Evolutionary conservation across 441 rosid species (phyloP).

Genomic region (Croton setiger): DNA sequence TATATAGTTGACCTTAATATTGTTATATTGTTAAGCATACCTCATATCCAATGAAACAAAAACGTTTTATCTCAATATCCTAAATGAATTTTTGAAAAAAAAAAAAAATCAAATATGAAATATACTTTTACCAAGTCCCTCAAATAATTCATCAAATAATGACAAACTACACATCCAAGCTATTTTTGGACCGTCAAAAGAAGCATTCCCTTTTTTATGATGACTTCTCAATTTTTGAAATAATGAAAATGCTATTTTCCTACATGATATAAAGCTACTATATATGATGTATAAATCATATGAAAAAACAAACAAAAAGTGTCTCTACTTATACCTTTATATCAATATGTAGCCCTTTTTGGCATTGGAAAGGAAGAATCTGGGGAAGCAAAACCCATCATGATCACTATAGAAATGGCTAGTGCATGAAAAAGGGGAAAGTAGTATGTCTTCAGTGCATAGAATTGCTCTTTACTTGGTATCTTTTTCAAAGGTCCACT

Average conservation of each 20-base stretch:
- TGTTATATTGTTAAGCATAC: conserved; percentile 2
- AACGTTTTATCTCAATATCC: not conserved
- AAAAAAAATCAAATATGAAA: too few species aligned
- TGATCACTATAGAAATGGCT: not conserved
- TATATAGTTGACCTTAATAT: conserved; percentile 16
- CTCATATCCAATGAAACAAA: conserved; percentile 1
- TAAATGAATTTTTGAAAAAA: too few species aligned
- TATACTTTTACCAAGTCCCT: not conserved
- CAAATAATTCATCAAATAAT: not conserved
- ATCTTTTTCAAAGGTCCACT: conserved; percentile 7
- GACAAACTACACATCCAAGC: not conserved
- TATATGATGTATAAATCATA: not conserved
- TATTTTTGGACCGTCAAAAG: not conserved
- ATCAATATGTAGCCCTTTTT: not conserved
- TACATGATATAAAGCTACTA: too few species aligned
- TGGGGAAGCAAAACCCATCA: not conserved
- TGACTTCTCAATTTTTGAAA: too few species aligned
- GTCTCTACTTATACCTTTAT: too few species aligned
- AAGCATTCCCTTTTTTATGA: too few species aligned
- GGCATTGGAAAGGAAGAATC: not conserved
- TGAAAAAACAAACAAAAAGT: not conserved
- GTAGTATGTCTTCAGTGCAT: not conserved
- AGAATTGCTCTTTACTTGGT: not conserved
- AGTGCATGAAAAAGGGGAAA: not conserved
- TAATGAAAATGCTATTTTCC: too few species aligned